Percentiles rank a stretch among this genome's conserved stretches.
phyloP scores from a whole-genome alignment of 2,329 filamentous ascomycete species.

The Cladosporium sp. region DNA sequence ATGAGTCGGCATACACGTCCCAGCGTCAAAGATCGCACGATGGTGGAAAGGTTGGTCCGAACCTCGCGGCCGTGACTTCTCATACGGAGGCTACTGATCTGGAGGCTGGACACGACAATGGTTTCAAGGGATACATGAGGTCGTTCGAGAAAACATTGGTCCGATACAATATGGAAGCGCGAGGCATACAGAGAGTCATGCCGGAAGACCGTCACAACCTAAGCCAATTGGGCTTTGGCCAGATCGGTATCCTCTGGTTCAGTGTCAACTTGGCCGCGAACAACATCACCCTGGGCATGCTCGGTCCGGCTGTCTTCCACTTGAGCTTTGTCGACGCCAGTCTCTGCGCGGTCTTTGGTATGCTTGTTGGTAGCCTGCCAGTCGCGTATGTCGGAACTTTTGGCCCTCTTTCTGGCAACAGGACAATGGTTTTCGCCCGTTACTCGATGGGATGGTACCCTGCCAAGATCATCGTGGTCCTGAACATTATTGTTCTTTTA shows the following conservation, averaged over 20 bases:
- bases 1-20: not conserved
- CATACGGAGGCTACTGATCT: slow-evolving; percentile 1
- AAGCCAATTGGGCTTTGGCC: slow-evolving; percentile 50
- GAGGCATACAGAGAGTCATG: slow-evolving; percentile 57
- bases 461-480: slow-evolving; percentile 57
- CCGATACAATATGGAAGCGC: slow-evolving; percentile 54
- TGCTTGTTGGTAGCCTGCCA: slow-evolving; percentile 50
- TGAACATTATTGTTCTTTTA: slow-evolving; percentile 60
- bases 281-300: slow-evolving; percentile 61
- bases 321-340: slow-evolving; percentile 56
- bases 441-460: slow-evolving; percentile 65
- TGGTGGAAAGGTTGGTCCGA: slow-evolving; percentile 1
- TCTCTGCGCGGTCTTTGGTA: slow-evolving; percentile 55
- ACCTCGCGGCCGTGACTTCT: slow-evolving; percentile 2
- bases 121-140: slow-evolving; percentile 12
- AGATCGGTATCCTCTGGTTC: slow-evolving; percentile 57
- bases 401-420: slow-evolving; percentile 57
- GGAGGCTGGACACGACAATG: not conserved
- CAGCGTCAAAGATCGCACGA: not conserved
- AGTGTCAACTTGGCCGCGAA: slow-evolving; percentile 60
- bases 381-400: slow-evolving; percentile 60
- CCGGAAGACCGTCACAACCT: slow-evolving; percentile 52
- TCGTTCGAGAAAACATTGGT: slow-evolving; percentile 40
- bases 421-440: slow-evolving; percentile 59
- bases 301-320: slow-evolving; percentile 56